phyloP scores from a whole-genome alignment of 2,329 filamentous ascomycete genomes.

The Diatrype stigma region DNA sequence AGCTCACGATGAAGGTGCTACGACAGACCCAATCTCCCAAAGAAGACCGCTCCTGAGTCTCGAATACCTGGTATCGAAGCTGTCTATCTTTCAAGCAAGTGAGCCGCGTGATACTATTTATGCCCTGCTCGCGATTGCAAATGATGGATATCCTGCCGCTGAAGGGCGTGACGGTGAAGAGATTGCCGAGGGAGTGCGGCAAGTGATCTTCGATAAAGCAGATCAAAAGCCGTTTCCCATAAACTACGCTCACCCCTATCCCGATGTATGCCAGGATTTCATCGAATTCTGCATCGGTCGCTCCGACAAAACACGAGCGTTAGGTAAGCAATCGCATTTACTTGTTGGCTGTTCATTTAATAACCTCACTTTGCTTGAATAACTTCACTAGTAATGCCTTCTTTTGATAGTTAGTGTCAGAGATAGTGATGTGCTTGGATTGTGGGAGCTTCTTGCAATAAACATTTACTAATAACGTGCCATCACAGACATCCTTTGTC shows the following conservation, averaged over 20 bases:
- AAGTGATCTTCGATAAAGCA: slow-evolving; percentile 1
- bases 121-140: slow-evolving; percentile 29
- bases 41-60: slow-evolving; percentile 23
- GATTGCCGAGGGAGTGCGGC: background rate
- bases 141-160: slow-evolving; percentile 23
- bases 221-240: slow-evolving; percentile 25
- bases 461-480: no score
- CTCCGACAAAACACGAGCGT: slow-evolving; percentile 11
- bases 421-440: no score
- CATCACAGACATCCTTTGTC: slow-evolving; percentile 30
- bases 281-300: slow-evolving; percentile 26
- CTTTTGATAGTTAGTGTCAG: no score
- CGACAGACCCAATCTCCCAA: background rate
- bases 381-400: no score
- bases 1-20: no score
- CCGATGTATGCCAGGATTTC: slow-evolving; percentile 31
- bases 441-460: no score
- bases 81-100: slow-evolving; percentile 27
- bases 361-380: no score
- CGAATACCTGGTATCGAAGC: slow-evolving; percentile 29
- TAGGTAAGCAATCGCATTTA: slow-evolving; percentile 7
- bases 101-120: slow-evolving; percentile 30
- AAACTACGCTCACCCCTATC: slow-evolving; percentile 26
- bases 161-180: background rate
- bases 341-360: no score